Percentiles rank a stretch among this genome's conserved stretches.
phyloP scores from a whole-genome alignment of 2,329 filamentous ascomycete species.

The Berkeleyomyces rouxiae region DNA sequence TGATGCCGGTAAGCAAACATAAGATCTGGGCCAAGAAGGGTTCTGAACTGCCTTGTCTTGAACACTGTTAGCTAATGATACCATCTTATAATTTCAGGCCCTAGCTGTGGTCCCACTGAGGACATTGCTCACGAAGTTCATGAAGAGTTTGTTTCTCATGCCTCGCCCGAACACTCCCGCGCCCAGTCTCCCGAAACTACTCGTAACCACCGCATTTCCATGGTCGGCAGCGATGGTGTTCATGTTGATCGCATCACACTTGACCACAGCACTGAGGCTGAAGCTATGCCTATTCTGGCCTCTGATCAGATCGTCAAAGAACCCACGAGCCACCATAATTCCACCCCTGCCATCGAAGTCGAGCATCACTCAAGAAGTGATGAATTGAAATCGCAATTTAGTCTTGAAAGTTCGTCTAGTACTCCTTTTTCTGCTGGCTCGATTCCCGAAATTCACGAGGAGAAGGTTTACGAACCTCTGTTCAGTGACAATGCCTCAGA shows the following conservation, averaged over 20 bases:
- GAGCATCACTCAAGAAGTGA: constrained; percentile 46
- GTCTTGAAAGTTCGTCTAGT: constrained; percentile 37
- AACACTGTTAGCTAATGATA: neutral
- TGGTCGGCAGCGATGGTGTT: constrained; percentile 42
- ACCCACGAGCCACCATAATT: constrained; percentile 42
- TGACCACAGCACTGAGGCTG: constrained; percentile 22
- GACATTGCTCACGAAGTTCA: constrained; percentile 78
- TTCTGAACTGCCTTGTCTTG: no score
- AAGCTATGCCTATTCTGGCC: constrained; percentile 67
- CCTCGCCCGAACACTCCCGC: constrained; percentile 41
- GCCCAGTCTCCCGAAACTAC: constrained; percentile 17
- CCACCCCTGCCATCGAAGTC: constrained; percentile 60
- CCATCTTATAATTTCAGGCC: constrained; percentile 13
- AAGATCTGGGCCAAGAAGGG: neutral
- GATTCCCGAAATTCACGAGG: constrained; percentile 75
- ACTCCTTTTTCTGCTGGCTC: constrained; percentile 30
- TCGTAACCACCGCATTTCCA: constrained; percentile 17
- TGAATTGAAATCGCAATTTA: constrained; percentile 43
- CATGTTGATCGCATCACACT: constrained; percentile 51
- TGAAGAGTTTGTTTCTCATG: constrained; percentile 65
- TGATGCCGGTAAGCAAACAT: constrained; percentile 6
- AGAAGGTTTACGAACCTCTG: constrained; percentile 86
- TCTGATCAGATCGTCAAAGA: constrained; percentile 68
- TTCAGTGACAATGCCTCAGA: constrained; percentile 54
- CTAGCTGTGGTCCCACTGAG: constrained; percentile 54